Evolutionary conservation across 192 early-diverging fungal genomes (phyloP).

Genomic region (Chytriomyces confervae): DNA sequence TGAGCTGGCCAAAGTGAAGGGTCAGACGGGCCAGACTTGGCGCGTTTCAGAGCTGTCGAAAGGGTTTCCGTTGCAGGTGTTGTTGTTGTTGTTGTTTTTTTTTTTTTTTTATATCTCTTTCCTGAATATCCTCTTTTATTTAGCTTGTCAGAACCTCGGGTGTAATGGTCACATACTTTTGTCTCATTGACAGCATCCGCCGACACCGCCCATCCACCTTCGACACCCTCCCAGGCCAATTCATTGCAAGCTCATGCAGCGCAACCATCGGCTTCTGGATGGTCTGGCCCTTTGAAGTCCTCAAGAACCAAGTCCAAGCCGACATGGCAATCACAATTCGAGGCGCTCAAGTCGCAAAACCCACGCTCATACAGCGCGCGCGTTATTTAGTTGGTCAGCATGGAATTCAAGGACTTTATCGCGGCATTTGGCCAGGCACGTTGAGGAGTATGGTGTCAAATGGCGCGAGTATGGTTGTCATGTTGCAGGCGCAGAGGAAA

Average conservation of each 20-base stretch:
- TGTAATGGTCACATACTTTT: constrained; percentile 24
- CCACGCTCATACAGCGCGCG: background rate
- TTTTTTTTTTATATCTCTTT: too few species aligned
- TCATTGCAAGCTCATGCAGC: constrained; percentile 1
- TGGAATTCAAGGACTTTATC: constrained; percentile 15
- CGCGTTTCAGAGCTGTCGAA: background rate
- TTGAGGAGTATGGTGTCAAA: constrained; percentile 14
- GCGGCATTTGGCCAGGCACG: constrained; percentile 16
- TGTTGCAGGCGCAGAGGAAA: constrained; percentile 17
- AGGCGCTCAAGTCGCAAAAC: background rate
- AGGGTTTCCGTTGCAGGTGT: constrained; percentile 16
- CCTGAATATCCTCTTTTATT: too few species aligned
- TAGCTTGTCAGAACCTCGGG: background rate
- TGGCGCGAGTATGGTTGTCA: constrained; percentile 11
- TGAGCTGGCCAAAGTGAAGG: constrained; percentile 18
- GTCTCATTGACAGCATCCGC: constrained; percentile 16
- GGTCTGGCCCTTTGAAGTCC: constrained; percentile 20
- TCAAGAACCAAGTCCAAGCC: constrained; percentile 19
- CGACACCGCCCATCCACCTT: constrained; percentile 7
- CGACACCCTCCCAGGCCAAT: constrained; percentile 8
- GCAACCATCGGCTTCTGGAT: constrained; percentile 23
- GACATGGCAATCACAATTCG: constrained; percentile 5
- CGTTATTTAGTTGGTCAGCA: constrained; percentile 1
- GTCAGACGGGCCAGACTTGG: constrained; percentile 14
- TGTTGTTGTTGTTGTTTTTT: too few species aligned